Evolutionary conservation across 345 rosid species (phyloP).

Genomic region (Carallia pectinifolia): DNA sequence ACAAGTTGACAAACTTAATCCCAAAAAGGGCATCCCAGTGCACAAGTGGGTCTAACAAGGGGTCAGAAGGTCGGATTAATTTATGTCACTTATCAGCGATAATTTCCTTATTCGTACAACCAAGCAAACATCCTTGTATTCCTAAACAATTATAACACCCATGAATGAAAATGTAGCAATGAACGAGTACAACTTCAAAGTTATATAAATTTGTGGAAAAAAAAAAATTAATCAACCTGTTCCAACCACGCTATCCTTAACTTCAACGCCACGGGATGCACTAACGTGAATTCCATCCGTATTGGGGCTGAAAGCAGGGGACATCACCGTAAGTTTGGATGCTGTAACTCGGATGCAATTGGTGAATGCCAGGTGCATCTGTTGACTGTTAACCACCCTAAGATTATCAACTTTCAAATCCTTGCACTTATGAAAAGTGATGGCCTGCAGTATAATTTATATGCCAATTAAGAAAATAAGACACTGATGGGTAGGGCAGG

Average conservation of each 20-base stretch:
- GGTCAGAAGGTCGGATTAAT: too few relatives aligned
- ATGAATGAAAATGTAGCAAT: too few relatives aligned
- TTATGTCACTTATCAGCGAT: too few relatives aligned
- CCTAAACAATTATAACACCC: too few relatives aligned
- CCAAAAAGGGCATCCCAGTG: too few relatives aligned
- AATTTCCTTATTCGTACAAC: too few relatives aligned
- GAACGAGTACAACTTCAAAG: too few relatives aligned
- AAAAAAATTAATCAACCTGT: constrained; percentile 51
- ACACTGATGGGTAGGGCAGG: neutral
- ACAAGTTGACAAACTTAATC: too few relatives aligned
- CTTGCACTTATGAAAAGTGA: constrained; percentile 85
- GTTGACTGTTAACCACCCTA: constrained; percentile 56
- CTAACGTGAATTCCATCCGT: constrained; percentile 93
- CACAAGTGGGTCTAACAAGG: too few relatives aligned
- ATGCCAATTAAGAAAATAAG: constrained; percentile 9
- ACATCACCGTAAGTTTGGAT: constrained; percentile 48
- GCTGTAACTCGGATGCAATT: constrained; percentile 55
- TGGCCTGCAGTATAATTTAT: constrained; percentile 52
- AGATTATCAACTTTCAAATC: constrained; percentile 57
- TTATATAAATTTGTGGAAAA: neutral
- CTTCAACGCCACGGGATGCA: constrained; percentile 57
- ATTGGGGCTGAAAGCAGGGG: constrained; percentile 79
- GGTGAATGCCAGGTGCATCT: constrained; percentile 78
- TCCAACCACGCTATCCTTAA: constrained; percentile 50
- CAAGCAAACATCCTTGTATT: too few relatives aligned